Percentiles rank a stretch among this genome's conserved stretches.
Conservation (phyloP, 129 eudicot species). For the Calendula officinalis region DNA sequence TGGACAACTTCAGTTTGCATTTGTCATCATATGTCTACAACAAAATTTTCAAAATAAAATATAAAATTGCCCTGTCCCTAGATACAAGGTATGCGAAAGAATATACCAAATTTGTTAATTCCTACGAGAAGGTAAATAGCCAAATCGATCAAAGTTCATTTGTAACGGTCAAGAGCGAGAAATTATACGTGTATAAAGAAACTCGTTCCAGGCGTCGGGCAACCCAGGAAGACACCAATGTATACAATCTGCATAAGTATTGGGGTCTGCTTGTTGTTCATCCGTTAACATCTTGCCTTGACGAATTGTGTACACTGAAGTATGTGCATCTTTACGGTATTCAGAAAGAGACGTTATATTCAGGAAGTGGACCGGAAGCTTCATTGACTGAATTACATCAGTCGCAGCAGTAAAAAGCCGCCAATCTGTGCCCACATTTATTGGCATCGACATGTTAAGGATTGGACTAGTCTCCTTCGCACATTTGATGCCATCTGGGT, state of each 20-base stretch:
- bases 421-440: slow-evolving; percentile 77
- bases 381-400: slow-evolving; percentile 59
- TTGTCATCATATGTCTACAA: slow-evolving; percentile 20
- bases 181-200: slow-evolving; percentile 69
- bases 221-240: slow-evolving; percentile 99
- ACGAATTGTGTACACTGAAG: slow-evolving; percentile 82
- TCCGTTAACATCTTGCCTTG: slow-evolving; percentile 77
- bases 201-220: slow-evolving; percentile 95
- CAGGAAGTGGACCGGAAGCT: slow-evolving; percentile 71
- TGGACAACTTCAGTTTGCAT: slow-evolving; percentile 11
- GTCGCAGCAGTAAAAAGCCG: slow-evolving; percentile 60
- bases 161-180: slow-evolving; percentile 53
- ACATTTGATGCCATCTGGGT: slow-evolving; percentile 85
- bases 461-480: slow-evolving; percentile 86
- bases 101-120: not conserved
- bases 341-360: slow-evolving; percentile 85
- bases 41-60: slow-evolving; percentile 19
- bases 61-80: slow-evolving; percentile 27
- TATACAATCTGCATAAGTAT: slow-evolving; percentile 79
- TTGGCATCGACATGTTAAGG: slow-evolving; percentile 68
- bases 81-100: slow-evolving; percentile 37
- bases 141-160: slow-evolving; percentile 10
- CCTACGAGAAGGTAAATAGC: slow-evolving; percentile 27
- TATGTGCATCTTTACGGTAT: slow-evolving; percentile 90
- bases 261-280: slow-evolving; percentile 80